Percentiles rank a stretch among this genome's conserved stretches.
phyloP scores from a whole-genome alignment of 2,329 filamentous ascomycete species.

The Exophiala dermatitidis region DNA sequence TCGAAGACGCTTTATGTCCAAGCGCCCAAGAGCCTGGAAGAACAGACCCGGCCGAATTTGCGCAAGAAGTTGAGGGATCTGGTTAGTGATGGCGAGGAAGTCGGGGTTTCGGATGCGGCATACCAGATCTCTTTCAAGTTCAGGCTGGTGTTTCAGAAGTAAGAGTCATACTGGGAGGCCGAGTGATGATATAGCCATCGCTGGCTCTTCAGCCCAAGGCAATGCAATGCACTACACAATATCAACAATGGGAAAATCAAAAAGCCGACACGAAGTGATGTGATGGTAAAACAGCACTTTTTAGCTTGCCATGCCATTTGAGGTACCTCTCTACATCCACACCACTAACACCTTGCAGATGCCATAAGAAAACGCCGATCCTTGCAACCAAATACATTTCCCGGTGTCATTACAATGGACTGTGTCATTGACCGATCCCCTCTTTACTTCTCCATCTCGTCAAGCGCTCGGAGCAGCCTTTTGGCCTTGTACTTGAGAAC shows the following conservation, averaged over 20 bases:
- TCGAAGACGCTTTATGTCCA: slow-evolving; percentile 87
- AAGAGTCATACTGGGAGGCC: neutral
- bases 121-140: slow-evolving; percentile 67
- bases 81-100: slow-evolving; percentile 72
- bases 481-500: slow-evolving; percentile 76
- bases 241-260: neutral
- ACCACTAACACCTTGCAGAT: slow-evolving; percentile 6
- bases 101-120: slow-evolving; percentile 88
- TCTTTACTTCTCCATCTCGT: slow-evolving; percentile 36
- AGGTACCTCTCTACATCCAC: slow-evolving; percentile 9
- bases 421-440: slow-evolving; percentile 29
- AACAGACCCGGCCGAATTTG: slow-evolving; percentile 77
- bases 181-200: neutral
- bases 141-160: slow-evolving; percentile 45
- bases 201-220: neutral
- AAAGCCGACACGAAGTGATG: slow-evolving; percentile 12
- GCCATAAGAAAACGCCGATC: slow-evolving; percentile 26
- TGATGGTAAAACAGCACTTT: no score
- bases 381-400: neutral
- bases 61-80: slow-evolving; percentile 69
- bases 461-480: slow-evolving; percentile 40
- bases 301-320: no score
- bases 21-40: slow-evolving; percentile 69
- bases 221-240: slow-evolving; percentile 1
- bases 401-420: slow-evolving; percentile 26